Percentiles rank a stretch among this genome's conserved stretches.
Conservation (phyloP, 768 basidiomycete species). For the Tubosaeta sp. region DNA sequence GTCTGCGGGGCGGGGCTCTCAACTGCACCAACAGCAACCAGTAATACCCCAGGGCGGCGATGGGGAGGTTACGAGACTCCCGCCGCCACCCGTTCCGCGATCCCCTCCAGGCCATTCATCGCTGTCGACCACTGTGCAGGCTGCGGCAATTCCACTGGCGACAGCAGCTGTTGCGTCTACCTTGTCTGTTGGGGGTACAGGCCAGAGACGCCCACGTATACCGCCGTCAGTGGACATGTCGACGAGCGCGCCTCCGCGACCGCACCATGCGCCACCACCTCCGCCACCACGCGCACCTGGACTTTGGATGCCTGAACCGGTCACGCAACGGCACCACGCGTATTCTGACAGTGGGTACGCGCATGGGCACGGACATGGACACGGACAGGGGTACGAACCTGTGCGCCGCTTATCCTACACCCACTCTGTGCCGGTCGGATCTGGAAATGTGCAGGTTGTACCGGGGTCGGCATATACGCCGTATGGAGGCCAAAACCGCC, state of each 20-base stretch:
- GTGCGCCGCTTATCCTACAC: slow-evolving; percentile 1
- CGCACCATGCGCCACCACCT: not conserved
- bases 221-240: slow-evolving; percentile 13
- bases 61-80: not conserved
- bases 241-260: not conserved
- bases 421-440: not conserved
- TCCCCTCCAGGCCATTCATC: slow-evolving; percentile 11
- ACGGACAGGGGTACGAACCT: not conserved
- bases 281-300: not conserved
- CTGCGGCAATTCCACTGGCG: not conserved
- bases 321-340: not conserved
- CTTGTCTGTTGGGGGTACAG: not conserved
- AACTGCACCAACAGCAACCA: not conserved
- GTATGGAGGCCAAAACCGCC: not conserved
- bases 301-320: not conserved
- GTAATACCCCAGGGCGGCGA: not conserved
- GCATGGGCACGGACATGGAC: not conserved
- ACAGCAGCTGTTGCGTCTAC: not conserved
- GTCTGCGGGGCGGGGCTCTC: not conserved
- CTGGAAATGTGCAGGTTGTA: not conserved
- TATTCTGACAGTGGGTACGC: not conserved
- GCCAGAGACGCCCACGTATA: not conserved
- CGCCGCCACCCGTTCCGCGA: not conserved
- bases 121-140: not conserved
- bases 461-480: not conserved